These are phyloP conservation scores for Delphinella strobiligena DNA, from an alignment of 2,329 filamentous ascomycete genomes.

Conservation along the genomic window DNA sequence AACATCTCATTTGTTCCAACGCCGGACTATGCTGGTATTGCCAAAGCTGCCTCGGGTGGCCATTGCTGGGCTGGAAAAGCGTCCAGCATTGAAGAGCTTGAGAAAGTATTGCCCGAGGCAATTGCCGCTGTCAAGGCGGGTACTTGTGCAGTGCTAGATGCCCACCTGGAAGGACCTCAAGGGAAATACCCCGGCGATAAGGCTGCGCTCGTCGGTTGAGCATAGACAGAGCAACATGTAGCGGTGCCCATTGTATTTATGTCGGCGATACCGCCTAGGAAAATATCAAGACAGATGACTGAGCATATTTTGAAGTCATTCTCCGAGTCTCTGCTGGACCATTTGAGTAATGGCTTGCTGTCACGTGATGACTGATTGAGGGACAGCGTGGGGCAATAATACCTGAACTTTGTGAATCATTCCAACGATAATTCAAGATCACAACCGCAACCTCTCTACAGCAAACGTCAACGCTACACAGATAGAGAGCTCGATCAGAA, in stretches of 20 bases:
- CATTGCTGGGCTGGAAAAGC: slow-evolving; percentile 50
- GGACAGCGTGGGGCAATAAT: too few relatives aligned
- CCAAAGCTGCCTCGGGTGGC: slow-evolving; percentile 52
- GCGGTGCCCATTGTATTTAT: too few relatives aligned
- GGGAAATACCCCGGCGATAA: slow-evolving; percentile 39
- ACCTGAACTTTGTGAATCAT: too few relatives aligned
- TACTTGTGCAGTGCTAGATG: slow-evolving; percentile 50
- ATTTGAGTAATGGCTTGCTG: not conserved
- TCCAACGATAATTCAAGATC: not conserved
- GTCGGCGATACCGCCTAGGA: too few relatives aligned
- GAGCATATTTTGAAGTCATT: too few relatives aligned
- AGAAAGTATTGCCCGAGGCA: slow-evolving; percentile 43
- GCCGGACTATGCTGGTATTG: slow-evolving; percentile 57
- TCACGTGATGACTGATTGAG: not conserved
- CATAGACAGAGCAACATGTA: too few relatives aligned
- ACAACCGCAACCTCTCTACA: not conserved
- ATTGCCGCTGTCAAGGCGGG: slow-evolving; percentile 46
- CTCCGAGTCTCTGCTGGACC: not conserved
- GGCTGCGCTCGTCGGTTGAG: slow-evolving; percentile 15
- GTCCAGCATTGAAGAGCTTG: slow-evolving; percentile 43
- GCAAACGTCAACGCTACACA: not conserved
- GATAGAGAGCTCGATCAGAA: too few relatives aligned
- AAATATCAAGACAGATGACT: too few relatives aligned
- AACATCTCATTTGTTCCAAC: slow-evolving; percentile 56
- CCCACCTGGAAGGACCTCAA: slow-evolving; percentile 43